Conservation (phyloP, 1,139 yeast species). For the Yamadazyma trypodendri region DNA sequence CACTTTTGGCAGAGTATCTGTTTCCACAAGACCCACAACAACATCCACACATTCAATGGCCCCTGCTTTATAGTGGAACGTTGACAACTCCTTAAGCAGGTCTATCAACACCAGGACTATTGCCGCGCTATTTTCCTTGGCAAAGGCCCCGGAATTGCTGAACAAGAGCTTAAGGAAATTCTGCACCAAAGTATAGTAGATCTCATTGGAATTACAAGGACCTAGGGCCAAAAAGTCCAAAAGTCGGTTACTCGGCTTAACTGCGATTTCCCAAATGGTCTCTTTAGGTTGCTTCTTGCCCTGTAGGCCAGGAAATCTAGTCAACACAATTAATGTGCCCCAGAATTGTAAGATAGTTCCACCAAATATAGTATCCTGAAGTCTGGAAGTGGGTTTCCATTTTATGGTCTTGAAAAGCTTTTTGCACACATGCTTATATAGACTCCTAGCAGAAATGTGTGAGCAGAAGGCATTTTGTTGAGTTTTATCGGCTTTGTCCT, state of each 20-base stretch:
- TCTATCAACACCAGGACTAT: background rate
- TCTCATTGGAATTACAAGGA: slow-evolving; percentile 49
- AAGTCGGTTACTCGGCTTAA: slow-evolving; percentile 40
- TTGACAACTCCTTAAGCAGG: background rate
- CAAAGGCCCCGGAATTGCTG: slow-evolving; percentile 2
- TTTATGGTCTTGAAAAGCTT: slow-evolving; percentile 52
- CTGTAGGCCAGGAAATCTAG: slow-evolving; percentile 25
- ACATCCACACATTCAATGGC: slow-evolving; percentile 22
- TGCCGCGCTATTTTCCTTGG: background rate
- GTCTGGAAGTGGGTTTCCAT: slow-evolving; percentile 25
- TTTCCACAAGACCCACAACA: slow-evolving; percentile 4
- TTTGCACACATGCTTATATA: slow-evolving; percentile 49
- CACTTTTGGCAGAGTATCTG: background rate
- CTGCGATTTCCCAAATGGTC: slow-evolving; percentile 54
- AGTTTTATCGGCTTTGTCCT: slow-evolving; percentile 8
- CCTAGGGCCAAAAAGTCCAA: slow-evolving; percentile 50
- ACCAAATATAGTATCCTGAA: slow-evolving; percentile 40
- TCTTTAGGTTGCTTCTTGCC: slow-evolving; percentile 32
- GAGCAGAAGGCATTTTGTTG: slow-evolving; percentile 14
- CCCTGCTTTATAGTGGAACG: slow-evolving; percentile 19
- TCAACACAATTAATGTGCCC: slow-evolving; percentile 43
- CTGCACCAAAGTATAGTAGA: slow-evolving; percentile 38
- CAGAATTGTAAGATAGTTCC: slow-evolving; percentile 48
- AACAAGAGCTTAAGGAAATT: slow-evolving; percentile 23
- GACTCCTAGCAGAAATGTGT: slow-evolving; percentile 17